phyloP scores from a whole-genome alignment of 495 filamentous ascomycete genomes.

The Penicillium egyptiacum region DNA sequence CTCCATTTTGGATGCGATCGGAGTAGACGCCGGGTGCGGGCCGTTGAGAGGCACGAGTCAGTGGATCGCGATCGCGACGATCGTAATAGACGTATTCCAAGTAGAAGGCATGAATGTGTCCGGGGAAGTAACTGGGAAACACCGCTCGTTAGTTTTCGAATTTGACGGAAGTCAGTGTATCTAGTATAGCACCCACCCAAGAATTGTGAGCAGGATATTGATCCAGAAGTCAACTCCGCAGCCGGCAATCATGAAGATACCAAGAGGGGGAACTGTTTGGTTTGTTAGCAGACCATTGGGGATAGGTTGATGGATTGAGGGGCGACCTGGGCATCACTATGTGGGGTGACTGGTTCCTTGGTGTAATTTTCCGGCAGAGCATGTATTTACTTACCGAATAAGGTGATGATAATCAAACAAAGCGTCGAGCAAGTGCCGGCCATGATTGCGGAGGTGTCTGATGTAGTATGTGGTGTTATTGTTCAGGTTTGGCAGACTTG shows the following conservation, averaged over 20 bases:
- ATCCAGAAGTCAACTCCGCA: constrained; percentile 64
- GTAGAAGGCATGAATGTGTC: constrained; percentile 90
- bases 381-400: constrained; percentile 52
- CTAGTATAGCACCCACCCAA: constrained; percentile 50
- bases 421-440: constrained; percentile 39
- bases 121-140: constrained; percentile 64
- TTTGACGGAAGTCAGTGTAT: background rate
- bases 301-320: background rate
- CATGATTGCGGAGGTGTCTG: constrained; percentile 26
- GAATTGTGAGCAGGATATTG: constrained; percentile 61
- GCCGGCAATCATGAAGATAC: constrained; percentile 62
- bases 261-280: constrained; percentile 59
- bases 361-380: background rate
- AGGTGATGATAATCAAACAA: constrained; percentile 56
- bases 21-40: constrained; percentile 78
- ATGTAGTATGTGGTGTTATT: background rate
- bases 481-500: background rate
- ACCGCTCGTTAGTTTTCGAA: constrained; percentile 7
- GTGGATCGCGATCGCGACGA: constrained; percentile 56
- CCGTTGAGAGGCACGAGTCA: constrained; percentile 46
- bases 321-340: background rate
- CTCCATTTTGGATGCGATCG: constrained; percentile 72
- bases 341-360: background rate
- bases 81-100: constrained; percentile 85
- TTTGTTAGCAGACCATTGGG: constrained; percentile 15